These are phyloP conservation scores for Acarospora socialis DNA, from an alignment of 2,329 filamentous ascomycete genomes.

Conservation along the genomic window DNA sequence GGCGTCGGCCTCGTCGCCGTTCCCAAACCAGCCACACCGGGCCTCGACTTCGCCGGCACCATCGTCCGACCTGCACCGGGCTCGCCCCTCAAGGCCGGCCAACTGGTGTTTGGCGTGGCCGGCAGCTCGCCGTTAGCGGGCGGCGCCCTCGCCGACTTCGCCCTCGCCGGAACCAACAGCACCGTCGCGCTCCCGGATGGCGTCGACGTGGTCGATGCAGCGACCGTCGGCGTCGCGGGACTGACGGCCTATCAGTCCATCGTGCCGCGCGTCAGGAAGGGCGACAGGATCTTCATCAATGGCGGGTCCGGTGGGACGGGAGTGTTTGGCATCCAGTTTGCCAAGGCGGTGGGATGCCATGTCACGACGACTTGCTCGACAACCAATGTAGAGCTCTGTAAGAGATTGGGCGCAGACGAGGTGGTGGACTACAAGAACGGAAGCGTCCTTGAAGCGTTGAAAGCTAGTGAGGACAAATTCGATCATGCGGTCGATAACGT, in stretches of 20 bases:
- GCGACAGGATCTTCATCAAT: constrained; percentile 46
- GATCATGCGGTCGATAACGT: constrained; percentile 12
- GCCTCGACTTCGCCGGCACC: constrained; percentile 36
- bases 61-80: constrained; percentile 24
- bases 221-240: constrained; percentile 32
- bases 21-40: constrained; percentile 32
- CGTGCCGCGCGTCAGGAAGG: constrained; percentile 28
- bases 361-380: constrained; percentile 47
- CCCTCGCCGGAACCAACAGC: constrained; percentile 21
- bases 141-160: constrained; percentile 33
- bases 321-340: constrained; percentile 47
- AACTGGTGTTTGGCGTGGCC: constrained; percentile 32
- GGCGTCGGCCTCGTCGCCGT: constrained; percentile 27
- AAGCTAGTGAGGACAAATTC: constrained; percentile 3
- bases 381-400: constrained; percentile 42
- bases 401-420: constrained; percentile 46
- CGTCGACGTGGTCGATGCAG: constrained; percentile 28
- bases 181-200: constrained; percentile 30
- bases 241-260: constrained; percentile 36
- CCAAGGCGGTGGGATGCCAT: constrained; percentile 44
- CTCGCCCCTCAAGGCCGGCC: constrained; percentile 23
- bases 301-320: constrained; percentile 50
- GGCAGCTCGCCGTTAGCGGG: constrained; percentile 18
- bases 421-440: constrained; percentile 43
- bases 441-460: constrained; percentile 6